phyloP scores from a whole-genome alignment of 2,329 filamentous ascomycete genomes.

The Pyricularia pennisetigena region DNA sequence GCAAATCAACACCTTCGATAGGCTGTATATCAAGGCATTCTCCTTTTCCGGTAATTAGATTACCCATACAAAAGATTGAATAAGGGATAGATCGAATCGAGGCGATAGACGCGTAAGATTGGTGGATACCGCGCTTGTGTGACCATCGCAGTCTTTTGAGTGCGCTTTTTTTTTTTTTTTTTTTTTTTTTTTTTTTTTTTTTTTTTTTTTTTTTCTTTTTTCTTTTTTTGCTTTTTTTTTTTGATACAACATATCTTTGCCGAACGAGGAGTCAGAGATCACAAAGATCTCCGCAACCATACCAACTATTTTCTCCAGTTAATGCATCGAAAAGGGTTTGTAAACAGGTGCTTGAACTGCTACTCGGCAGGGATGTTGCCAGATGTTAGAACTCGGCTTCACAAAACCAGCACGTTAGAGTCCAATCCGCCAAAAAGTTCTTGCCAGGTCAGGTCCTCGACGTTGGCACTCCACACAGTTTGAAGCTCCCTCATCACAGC shows the following conservation, averaged over 20 bases:
- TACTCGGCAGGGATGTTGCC: neutral
- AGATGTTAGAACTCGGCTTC: neutral
- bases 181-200: too few relatives aligned
- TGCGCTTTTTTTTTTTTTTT: neutral
- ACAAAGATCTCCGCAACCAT: neutral
- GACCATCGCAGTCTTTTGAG: neutral
- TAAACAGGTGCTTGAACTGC: neutral
- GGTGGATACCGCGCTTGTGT: neutral
- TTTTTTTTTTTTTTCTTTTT: neutral
- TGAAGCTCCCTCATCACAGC: conserved; percentile 22
- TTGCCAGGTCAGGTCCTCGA: neutral
- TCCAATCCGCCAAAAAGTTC: conserved; percentile 1
- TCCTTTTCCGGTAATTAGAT: neutral
- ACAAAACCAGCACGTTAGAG: conserved; percentile 1
- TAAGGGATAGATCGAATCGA: neutral
- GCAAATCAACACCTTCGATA: neutral
- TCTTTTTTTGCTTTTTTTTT: too few relatives aligned
- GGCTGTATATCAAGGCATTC: neutral
- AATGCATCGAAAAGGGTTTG: neutral
- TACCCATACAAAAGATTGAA: neutral
- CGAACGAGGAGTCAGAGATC: neutral
- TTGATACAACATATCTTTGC: neutral
- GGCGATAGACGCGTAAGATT: neutral
- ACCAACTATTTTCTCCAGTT: neutral
- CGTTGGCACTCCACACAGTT: neutral